Conservation (phyloP, 768 basidiomycete genomes). For the Tulasnella sp. region DNA sequence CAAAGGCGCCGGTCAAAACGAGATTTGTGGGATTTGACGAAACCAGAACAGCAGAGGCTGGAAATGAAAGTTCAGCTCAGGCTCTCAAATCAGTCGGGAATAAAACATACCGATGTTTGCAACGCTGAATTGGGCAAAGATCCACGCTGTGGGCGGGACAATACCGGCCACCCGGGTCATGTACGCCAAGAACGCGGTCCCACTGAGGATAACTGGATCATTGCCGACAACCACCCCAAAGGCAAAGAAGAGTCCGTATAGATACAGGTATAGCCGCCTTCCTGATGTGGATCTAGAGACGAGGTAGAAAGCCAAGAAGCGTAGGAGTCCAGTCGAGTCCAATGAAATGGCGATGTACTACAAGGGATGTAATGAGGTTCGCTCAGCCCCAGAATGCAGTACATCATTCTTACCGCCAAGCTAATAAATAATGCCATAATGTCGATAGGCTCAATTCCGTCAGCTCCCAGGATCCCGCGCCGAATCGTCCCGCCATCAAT, state of each 20-base stretch:
- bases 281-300: conserved; percentile 71
- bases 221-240: conserved; percentile 86
- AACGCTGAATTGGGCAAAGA: conserved; percentile 50
- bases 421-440: conserved; percentile 92
- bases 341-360: conserved; percentile 90
- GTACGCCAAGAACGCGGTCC: conserved; percentile 88
- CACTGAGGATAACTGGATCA: conserved; percentile 90
- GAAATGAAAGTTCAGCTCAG: conserved; percentile 74
- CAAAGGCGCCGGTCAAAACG: conserved; percentile 85
- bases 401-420: conserved; percentile 49
- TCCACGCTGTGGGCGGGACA: conserved; percentile 47
- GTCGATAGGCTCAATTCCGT: conserved; percentile 85
- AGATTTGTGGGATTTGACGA: conserved; percentile 95
- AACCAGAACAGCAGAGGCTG: conserved; percentile 63
- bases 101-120: conserved; percentile 41
- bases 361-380: background rate
- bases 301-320: conserved; percentile 88
- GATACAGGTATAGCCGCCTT: conserved; percentile 67
- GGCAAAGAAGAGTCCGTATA: conserved; percentile 80
- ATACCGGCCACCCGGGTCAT: conserved; percentile 70
- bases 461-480: conserved; percentile 76
- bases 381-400: background rate
- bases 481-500: conserved; percentile 57
- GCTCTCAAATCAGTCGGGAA: conserved; percentile 67
- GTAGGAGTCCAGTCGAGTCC: conserved; percentile 84